Evolutionary conservation across 2,329 filamentous ascomycete genomes (phyloP).

Genomic region (Balansia obtecta): DNA sequence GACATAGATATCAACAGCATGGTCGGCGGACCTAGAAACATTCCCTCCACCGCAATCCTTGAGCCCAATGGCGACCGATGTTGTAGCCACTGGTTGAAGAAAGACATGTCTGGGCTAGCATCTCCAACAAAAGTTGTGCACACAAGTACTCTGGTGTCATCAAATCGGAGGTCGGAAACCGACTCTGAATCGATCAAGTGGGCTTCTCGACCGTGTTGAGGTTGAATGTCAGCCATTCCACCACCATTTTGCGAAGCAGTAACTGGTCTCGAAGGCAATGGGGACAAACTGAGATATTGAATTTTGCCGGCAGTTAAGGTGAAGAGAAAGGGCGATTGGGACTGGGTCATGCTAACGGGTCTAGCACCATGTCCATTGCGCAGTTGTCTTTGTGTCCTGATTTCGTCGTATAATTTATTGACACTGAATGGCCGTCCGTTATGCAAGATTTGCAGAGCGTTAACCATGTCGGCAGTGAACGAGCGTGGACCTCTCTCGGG

Average conservation of each 20-base stretch:
- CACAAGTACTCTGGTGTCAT: constrained; percentile 50
- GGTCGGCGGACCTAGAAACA: constrained; percentile 55
- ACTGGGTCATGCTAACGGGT: constrained; percentile 33
- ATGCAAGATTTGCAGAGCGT: constrained; percentile 41
- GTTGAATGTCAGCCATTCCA: constrained; percentile 13
- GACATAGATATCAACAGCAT: constrained; percentile 57
- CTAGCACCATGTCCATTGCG: constrained; percentile 28
- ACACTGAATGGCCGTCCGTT: constrained; percentile 42
- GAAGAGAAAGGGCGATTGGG: constrained; percentile 38
- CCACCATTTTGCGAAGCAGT: constrained; percentile 17
- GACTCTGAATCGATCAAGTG: constrained; percentile 33
- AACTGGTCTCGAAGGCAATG: constrained; percentile 24
- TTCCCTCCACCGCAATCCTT: constrained; percentile 51
- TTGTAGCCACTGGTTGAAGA: constrained; percentile 54
- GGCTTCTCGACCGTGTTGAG: constrained; percentile 19
- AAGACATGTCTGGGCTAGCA: constrained; percentile 52
- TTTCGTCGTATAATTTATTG: constrained; percentile 44
- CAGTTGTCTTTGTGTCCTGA: constrained; percentile 31
- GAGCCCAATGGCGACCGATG: constrained; percentile 42
- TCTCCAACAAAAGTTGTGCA: constrained; percentile 57
- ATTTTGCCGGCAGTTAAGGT: constrained; percentile 41
- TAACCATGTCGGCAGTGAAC: constrained; percentile 45
- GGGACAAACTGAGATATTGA: constrained; percentile 40
- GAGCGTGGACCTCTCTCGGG: constrained; percentile 35
- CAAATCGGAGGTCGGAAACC: constrained; percentile 44